Conservation (phyloP, 805 yeast species). For the Zygosaccharomyces rouxii region DNA sequence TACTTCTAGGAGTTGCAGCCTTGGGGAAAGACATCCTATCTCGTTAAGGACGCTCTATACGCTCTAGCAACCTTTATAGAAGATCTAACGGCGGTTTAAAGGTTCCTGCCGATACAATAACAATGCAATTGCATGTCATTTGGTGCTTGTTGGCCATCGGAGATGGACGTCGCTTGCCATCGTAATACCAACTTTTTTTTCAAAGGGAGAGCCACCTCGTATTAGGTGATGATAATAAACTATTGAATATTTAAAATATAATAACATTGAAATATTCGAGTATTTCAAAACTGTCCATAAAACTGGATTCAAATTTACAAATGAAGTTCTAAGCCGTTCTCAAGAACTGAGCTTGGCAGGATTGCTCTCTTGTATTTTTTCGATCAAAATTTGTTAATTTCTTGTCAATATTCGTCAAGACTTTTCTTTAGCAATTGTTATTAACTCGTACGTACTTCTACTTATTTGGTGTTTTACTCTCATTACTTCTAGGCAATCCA, state of each 20-base stretch:
- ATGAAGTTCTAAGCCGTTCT: too few species aligned
- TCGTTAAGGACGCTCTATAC: not conserved
- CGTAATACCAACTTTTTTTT: slow-evolving; percentile 1
- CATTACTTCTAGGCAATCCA: too few species aligned
- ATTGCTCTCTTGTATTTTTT: too few species aligned
- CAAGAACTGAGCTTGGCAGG: too few species aligned
- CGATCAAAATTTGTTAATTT: too few species aligned
- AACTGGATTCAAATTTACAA: too few species aligned
- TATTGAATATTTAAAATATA: not conserved
- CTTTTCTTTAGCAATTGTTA: not conserved
- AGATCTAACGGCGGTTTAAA: not conserved
- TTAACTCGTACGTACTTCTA: too few species aligned
- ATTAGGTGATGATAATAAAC: not conserved
- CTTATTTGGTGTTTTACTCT: too few species aligned
- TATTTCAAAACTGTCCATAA: too few species aligned
- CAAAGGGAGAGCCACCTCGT: not conserved
- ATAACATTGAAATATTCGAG: too few species aligned
- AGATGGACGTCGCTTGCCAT: not conserved
- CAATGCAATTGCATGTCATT: not conserved
- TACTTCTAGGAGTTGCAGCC: slow-evolving; percentile 26
- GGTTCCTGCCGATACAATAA: not conserved
- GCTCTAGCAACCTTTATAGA: not conserved
- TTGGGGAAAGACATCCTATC: slow-evolving; percentile 26
- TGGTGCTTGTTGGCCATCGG: not conserved
- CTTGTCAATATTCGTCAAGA: not conserved